These are phyloP conservation scores for Gliomastix tumulicola DNA, from an alignment of 2,329 filamentous ascomycete genomes.

Conservation along the genomic window DNA sequence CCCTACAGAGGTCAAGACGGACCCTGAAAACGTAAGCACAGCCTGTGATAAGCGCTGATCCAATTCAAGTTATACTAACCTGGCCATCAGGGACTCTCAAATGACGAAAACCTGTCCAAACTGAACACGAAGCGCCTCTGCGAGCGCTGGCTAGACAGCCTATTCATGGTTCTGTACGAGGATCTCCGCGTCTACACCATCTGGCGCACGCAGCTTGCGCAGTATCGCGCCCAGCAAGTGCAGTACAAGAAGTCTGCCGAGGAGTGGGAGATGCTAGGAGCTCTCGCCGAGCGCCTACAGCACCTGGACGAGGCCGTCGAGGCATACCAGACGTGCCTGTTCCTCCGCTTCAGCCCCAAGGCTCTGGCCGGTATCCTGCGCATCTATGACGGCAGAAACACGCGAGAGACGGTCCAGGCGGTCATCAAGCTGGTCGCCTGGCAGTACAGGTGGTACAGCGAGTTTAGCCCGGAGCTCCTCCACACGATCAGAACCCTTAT, in stretches of 20 bases:
- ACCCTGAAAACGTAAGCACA: constrained; percentile 58
- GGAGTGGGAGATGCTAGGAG: constrained; percentile 96
- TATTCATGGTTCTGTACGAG: constrained; percentile 99
- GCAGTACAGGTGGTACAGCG: constrained; percentile 99
- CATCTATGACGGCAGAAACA: constrained; percentile 69
- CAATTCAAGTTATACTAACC: too few species aligned
- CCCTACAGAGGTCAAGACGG: constrained; percentile 69
- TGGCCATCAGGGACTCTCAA: constrained; percentile 54
- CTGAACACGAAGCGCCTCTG: constrained; percentile 97
- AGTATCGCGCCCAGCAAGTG: constrained; percentile 87
- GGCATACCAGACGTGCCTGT: constrained; percentile 83
- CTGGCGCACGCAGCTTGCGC: constrained; percentile 96
- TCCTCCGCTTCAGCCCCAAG: constrained; percentile 87
- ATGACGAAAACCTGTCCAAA: constrained; percentile 72
- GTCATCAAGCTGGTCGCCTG: constrained; percentile 89
- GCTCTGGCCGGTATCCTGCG: constrained; percentile 80
- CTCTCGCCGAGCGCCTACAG: constrained; percentile 86
- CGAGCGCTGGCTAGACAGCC: constrained; percentile 94
- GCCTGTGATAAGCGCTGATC: too few species aligned
- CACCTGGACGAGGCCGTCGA: constrained; percentile 88
- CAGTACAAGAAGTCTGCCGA: constrained; percentile 95
- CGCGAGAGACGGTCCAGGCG: constrained; percentile 73
- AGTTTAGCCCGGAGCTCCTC: constrained; percentile 91
- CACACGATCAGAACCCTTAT: constrained; percentile 87
- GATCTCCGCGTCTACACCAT: constrained; percentile 98